phyloP scores from a whole-genome alignment of 257 asterid genomes.

The Solanum rostratum region DNA sequence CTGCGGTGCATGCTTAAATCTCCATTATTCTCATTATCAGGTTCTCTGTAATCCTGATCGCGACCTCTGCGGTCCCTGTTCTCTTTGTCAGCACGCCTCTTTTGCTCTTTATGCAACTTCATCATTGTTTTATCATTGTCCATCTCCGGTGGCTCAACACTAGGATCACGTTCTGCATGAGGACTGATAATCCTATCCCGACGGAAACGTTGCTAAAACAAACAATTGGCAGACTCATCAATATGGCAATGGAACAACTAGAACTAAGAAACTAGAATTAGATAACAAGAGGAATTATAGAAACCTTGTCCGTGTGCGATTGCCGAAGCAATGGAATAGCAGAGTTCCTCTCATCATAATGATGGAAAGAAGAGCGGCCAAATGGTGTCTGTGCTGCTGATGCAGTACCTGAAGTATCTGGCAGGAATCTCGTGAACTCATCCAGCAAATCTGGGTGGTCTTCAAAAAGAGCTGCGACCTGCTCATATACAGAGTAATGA shows the following conservation, averaged over 20 bases:
- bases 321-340: constrained; percentile 40
- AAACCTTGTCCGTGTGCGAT: constrained; percentile 49
- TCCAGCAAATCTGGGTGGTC: constrained; percentile 68
- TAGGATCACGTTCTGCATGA: constrained; percentile 44
- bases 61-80: constrained; percentile 44
- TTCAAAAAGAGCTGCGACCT: constrained; percentile 53
- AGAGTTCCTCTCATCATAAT: constrained; percentile 53
- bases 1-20: constrained; percentile 41
- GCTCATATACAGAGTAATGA: neutral
- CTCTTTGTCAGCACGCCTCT: constrained; percentile 55
- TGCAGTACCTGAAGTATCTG: constrained; percentile 50
- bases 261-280: neutral
- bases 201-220: constrained; percentile 38
- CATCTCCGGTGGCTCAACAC: constrained; percentile 52
- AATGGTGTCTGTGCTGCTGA: constrained; percentile 34
- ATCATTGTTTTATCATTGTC: constrained; percentile 47
- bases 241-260: neutral
- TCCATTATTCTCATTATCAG: constrained; percentile 38
- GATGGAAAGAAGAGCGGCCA: constrained; percentile 34
- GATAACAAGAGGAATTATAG: neutral
- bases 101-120: constrained; percentile 56
- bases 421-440: constrained; percentile 65
- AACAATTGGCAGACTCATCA: constrained; percentile 1
- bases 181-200: constrained; percentile 43
- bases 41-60: constrained; percentile 49